A percentile compares a stretch with the other conserved stretches of the same genome.
These are phyloP conservation scores for Coccomyxa subellipsoidea DNA, from an alignment of 163 green algal species.

Conservation along the genomic window DNA sequence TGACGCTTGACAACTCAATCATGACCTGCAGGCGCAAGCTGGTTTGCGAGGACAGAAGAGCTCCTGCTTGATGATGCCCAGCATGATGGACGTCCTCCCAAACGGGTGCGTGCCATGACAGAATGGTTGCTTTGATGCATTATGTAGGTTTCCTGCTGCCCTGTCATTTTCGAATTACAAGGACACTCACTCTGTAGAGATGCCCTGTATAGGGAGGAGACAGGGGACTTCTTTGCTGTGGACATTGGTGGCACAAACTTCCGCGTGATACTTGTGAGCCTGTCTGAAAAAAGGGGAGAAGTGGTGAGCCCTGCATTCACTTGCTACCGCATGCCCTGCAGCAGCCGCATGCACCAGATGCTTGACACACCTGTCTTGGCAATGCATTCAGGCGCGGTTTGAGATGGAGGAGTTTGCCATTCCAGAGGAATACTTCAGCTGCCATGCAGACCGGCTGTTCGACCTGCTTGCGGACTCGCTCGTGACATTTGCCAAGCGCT, in stretches of 20 bases:
- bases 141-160: not conserved
- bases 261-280: slow-evolving; percentile 62
- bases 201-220: slow-evolving; percentile 49
- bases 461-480: slow-evolving; percentile 28
- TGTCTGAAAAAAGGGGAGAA: slow-evolving; percentile 37
- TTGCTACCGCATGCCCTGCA: not conserved
- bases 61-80: slow-evolving; percentile 74
- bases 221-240: slow-evolving; percentile 66
- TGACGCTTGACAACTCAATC: no score
- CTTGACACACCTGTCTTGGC: not conserved
- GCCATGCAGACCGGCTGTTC: slow-evolving; percentile 21
- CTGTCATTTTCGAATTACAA: not conserved
- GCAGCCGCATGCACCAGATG: not conserved
- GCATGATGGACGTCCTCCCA: slow-evolving; percentile 68
- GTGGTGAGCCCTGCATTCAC: slow-evolving; percentile 14
- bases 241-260: slow-evolving; percentile 94
- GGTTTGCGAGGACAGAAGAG: slow-evolving; percentile 47
- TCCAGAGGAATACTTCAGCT: slow-evolving; percentile 16
- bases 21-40: slow-evolving; percentile 52
- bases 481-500: slow-evolving; percentile 12
- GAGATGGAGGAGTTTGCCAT: slow-evolving; percentile 29
- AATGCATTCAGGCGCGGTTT: slow-evolving; percentile 19
- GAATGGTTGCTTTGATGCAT: not conserved
- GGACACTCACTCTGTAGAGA: not conserved
- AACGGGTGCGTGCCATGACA: slow-evolving; percentile 43